Evolutionary conservation across 441 rosid species (phyloP), one percentile per base, ranked within the genome.

Genomic region (Lagerstroemia fauriei): DNA sequence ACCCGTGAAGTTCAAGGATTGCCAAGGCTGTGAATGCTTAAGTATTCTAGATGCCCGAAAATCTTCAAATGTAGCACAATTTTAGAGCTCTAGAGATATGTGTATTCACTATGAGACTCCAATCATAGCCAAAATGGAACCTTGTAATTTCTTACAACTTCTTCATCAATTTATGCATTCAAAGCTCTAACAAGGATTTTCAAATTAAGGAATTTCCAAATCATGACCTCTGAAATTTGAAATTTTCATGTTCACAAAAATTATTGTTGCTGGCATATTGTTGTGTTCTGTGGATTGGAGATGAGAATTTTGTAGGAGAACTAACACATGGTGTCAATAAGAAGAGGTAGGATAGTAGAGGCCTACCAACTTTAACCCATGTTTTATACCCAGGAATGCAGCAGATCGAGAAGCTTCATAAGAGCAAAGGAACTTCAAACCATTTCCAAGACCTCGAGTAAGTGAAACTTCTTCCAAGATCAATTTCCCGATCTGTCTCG

Each of bases 361-460:
- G 77, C 85, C 47, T 57, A 83, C 99, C 94, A 95, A 90, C 87
- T 91, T 89, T 83, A 92, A 78, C 85, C 93, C 99, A 90, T 94
- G 98, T 86, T 88, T 91, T 85, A 94, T 85, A 83, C 99, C 99
- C 80, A 85, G 84, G 88, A 89, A 89, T 81, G 92, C 87, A 81
- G 92, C 91, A 47, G 83, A 86, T 82, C 94, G 82, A 85, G 97
- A 91, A 86, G 90, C 87, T 81, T 78, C 48, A 48, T 84, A 77
- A 44, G 98, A 95, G 87, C 91, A 92, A 85, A 95, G 97, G 90
- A 95, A 97, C 89, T 95, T 92, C 92, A 97, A 85, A 84, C 99
- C 95, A 87, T 88, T 83, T 84, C 93, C 82, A 83, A 95, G 99
- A 84, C 99, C 99, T 56, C 90, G 88, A 44, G 94, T 94, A 84